Percentiles rank a stretch among this genome's conserved stretches.
Conservation (phyloP, 306 rosid species). For the Dalbergia cochinchinensis region DNA sequence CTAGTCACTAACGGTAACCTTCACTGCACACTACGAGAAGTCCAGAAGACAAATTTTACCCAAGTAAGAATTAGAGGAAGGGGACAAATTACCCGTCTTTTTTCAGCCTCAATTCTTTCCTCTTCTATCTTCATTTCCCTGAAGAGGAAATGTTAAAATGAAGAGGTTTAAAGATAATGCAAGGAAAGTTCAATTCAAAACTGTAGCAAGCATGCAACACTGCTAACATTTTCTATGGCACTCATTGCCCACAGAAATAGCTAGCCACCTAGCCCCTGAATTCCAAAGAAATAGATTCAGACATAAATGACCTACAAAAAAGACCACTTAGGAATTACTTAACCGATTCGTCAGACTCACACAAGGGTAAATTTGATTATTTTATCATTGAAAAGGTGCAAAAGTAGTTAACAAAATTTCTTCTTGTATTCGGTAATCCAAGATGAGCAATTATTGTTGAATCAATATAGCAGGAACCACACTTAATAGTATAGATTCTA, state of each 20-base stretch:
- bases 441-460: constrained; percentile 1
- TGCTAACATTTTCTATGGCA: constrained; percentile 15
- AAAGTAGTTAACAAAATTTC: constrained; percentile 5
- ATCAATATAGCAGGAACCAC: constrained; percentile 11
- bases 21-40: constrained; percentile 11
- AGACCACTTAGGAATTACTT: neutral
- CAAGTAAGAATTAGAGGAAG: constrained; percentile 1
- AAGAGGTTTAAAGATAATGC: constrained; percentile 40
- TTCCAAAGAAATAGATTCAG: constrained; percentile 1
- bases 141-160: constrained; percentile 40
- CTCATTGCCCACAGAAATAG: constrained; percentile 19
- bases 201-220: neutral
- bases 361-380: constrained; percentile 2
- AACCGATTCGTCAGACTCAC: constrained; percentile 1
- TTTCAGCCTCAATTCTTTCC: constrained; percentile 98
- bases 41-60: constrained; percentile 32
- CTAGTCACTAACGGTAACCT: constrained; percentile 28
- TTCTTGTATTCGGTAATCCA: constrained; percentile 7
- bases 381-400: constrained; percentile 2
- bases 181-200: constrained; percentile 25
- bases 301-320: neutral
- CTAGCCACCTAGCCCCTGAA: constrained; percentile 33
- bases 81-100: constrained; percentile 70
- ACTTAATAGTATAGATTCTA: constrained; percentile 4
- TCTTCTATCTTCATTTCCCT: constrained; percentile 94